phyloP scores from a whole-genome alignment of 2,329 filamentous ascomycete species.

The Colletotrichum sojae region DNA sequence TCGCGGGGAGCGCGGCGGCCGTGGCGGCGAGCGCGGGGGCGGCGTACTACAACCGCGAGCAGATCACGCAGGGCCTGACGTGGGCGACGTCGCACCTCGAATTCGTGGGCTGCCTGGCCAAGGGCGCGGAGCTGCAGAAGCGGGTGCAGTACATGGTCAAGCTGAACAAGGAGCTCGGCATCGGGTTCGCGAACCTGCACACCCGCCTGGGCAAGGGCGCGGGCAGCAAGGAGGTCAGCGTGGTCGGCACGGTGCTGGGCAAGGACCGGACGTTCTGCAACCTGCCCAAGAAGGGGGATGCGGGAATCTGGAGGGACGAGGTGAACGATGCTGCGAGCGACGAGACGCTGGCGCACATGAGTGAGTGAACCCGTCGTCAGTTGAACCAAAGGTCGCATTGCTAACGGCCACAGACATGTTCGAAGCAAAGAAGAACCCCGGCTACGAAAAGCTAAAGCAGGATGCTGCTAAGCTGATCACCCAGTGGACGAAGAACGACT shows the following conservation, averaged over 20 bases:
- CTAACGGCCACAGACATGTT: conserved; percentile 74
- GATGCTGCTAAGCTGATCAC: conserved; percentile 76
- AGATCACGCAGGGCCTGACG: conserved; percentile 80
- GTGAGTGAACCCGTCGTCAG: conserved; percentile 56
- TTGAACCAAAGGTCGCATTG: neutral
- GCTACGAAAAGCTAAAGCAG: conserved; percentile 76
- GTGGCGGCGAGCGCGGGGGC: conserved; percentile 87
- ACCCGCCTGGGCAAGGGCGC: conserved; percentile 83
- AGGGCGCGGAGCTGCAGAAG: conserved; percentile 84
- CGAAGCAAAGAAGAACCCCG: conserved; percentile 78
- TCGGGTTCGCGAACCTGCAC: conserved; percentile 90
- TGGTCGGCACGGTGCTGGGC: conserved; percentile 73
- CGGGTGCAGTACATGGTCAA: conserved; percentile 79
- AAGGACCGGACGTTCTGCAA: conserved; percentile 91
- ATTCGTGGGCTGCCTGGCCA: conserved; percentile 90
- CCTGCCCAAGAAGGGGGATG: conserved; percentile 70
- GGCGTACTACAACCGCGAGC: conserved; percentile 87
- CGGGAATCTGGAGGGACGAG: conserved; percentile 76
- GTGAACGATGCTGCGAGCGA: conserved; percentile 85
- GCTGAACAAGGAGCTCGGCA: conserved; percentile 73
- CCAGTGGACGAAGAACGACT: conserved; percentile 75
- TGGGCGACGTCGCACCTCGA: conserved; percentile 94
- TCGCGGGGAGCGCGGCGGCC: conserved; percentile 86
- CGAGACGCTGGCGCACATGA: conserved; percentile 85
- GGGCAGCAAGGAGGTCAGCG: conserved; percentile 63